Percentiles rank a stretch among this genome's conserved stretches.
Conservation (phyloP, 345 rosid genomes). For the Theobroma cacao region DNA sequence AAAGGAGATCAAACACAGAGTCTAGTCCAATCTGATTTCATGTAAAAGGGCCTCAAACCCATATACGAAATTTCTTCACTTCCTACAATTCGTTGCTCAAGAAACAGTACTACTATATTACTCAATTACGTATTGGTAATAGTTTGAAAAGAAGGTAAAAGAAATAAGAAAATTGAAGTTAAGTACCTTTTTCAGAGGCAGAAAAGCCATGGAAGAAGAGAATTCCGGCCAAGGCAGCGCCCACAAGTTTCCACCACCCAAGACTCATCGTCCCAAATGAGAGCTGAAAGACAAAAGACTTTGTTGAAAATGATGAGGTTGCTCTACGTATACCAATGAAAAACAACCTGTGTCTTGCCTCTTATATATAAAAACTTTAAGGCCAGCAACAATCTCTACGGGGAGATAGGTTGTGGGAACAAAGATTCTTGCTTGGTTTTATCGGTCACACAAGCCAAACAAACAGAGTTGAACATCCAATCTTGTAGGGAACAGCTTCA, state of each 20-base stretch:
- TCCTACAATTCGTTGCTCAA: too few species aligned
- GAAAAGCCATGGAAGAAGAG: slow-evolving; percentile 31
- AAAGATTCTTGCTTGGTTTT: slow-evolving; percentile 14
- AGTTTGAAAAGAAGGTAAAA: neutral
- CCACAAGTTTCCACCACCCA: slow-evolving; percentile 8
- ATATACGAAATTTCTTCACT: too few species aligned
- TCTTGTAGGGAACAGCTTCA: neutral
- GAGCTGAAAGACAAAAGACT: too few species aligned
- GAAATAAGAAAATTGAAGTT: neutral
- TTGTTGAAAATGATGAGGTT: neutral
- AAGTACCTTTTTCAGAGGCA: slow-evolving; percentile 30
- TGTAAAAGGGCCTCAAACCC: too few species aligned
- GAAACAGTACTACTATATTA: too few species aligned
- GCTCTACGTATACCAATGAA: neutral
- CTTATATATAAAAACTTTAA: neutral
- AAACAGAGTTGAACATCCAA: neutral
- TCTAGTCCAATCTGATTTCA: too few species aligned
- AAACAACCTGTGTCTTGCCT: neutral
- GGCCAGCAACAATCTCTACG: neutral
- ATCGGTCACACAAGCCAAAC: neutral
- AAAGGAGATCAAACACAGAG: too few species aligned
- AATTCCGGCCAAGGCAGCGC: slow-evolving; percentile 18
- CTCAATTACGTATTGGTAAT: too few species aligned
- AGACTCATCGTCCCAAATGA: slow-evolving; percentile 18
- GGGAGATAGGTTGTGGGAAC: slow-evolving; percentile 16